Conservation (phyloP, 2,329 filamentous ascomycete species). For the Fusarium clavum region DNA sequence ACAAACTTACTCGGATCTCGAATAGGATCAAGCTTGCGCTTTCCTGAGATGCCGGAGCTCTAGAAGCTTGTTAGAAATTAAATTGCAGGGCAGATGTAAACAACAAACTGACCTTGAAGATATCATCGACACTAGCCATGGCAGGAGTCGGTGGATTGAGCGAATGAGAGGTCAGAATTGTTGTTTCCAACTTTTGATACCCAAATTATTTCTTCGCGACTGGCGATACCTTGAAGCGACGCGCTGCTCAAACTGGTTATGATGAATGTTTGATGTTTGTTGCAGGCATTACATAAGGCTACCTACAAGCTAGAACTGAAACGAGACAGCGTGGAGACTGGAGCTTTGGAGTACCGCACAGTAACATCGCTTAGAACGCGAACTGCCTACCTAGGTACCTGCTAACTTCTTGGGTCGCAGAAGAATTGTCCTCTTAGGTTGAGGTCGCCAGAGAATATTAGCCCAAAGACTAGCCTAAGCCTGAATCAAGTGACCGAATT, state of each 20-base stretch:
- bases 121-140: constrained; percentile 70
- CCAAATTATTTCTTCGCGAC: constrained; percentile 15
- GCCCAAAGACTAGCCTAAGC: not conserved
- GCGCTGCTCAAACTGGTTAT: constrained; percentile 25
- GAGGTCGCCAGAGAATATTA: not conserved
- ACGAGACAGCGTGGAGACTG: not conserved
- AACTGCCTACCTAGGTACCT: not conserved
- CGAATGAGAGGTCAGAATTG: not conserved
- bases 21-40: constrained; percentile 72
- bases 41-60: constrained; percentile 61
- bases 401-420: not conserved
- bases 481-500: not conserved
- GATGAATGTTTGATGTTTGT: constrained; percentile 19
- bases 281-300: constrained; percentile 24
- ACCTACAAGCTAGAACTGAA: constrained; percentile 10
- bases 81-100: not conserved
- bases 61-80: constrained; percentile 35
- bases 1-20: constrained; percentile 69
- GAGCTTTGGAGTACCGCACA: constrained; percentile 4
- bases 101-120: constrained; percentile 62
- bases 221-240: constrained; percentile 17
- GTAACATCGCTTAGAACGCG: constrained; percentile 11
- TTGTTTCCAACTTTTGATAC: not conserved
- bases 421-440: not conserved
- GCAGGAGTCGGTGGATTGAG: no score